Base-by-base conservation (phyloP, 2,329 filamentous ascomycete genomes). In the Lachnum nothofagi region DNA sequence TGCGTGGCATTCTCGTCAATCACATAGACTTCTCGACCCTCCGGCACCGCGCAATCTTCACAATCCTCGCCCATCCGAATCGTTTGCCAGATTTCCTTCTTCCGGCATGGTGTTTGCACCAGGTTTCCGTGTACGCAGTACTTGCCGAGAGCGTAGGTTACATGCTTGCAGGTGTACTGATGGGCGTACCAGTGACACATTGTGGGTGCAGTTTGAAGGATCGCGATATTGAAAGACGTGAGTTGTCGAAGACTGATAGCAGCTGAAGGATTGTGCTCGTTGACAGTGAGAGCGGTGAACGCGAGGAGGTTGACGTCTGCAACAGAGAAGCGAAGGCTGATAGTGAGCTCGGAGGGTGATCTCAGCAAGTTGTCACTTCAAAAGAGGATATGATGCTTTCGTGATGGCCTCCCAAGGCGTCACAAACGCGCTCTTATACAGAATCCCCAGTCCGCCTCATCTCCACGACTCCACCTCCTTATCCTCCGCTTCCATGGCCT, bases 121-220 rank as follows among this genome's bases (percentile, higher is more conserved):
- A 63, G 54, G 7, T 50, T 45, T 1, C 51, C 63, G 1, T 45
- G 20, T 4, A 51, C 22, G 34, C 63, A 65, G 51, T 60, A 60
- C 46, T 61, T 63, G 5, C 54, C 63, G 0, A 65, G 46, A 0
- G 61, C 61, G 42, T 61, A 58, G 12, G 53, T 59, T 17, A 46
- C 48, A 44, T 64, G 61, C 19, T 57, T 56, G 47, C 63, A 65
- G 29, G 48, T 49, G 46, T 61, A 62, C 8, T 49, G 37, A 47
- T 65, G 60, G n/a, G 54, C 49, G 49, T 65, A 65, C 50, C 54
- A 65, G 22, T 60, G 39, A 31, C 62, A 64, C 61, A 65, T 65
- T 7, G n/a, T 58, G 14, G 14, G 19, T 16, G 7, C 31, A 17
- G 25, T 24, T n/a, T n/a, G n/a, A n/a, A n/a, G n/a, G n/a, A n/a